These are phyloP conservation scores for Geosmithia morbida DNA, from an alignment of 2,329 filamentous ascomycete species.

Conservation along the genomic window DNA sequence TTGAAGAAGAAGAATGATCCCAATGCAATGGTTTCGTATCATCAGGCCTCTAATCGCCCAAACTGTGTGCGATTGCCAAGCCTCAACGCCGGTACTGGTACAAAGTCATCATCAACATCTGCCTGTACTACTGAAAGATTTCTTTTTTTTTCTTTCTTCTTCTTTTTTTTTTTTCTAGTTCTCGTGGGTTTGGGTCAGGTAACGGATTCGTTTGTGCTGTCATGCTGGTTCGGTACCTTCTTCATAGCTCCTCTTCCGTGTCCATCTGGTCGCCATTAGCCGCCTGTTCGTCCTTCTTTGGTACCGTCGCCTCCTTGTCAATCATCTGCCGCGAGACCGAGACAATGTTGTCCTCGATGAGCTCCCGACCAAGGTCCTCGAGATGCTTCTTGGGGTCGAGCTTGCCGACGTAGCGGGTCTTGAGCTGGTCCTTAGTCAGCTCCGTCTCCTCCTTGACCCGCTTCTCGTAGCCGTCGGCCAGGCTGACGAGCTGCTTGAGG, in stretches of 20 bases:
- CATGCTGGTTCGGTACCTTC: not conserved
- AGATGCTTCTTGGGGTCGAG: constrained; percentile 99
- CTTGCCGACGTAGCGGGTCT: constrained; percentile 98
- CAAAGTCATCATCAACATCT: not conserved
- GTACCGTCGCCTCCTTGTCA: constrained; percentile 93
- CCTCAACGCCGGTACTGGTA: not conserved
- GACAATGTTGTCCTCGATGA: constrained; percentile 99
- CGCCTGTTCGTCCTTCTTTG: constrained; percentile 45
- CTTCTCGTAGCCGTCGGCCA: constrained; percentile 97
- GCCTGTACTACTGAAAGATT: not conserved
- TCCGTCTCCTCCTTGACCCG: constrained; percentile 98
- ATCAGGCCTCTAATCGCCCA: too few relatives aligned
- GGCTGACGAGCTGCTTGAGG: constrained; percentile 71
- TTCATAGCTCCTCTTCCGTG: constrained; percentile 43
- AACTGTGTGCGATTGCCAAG: too few relatives aligned
- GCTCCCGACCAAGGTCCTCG: constrained; percentile 86
- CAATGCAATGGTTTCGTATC: too few relatives aligned
- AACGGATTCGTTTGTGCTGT: not conserved
- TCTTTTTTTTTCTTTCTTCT: not conserved
- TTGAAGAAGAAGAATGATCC: too few relatives aligned
- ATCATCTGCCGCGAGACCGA: constrained; percentile 99
- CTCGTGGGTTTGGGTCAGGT: not conserved
- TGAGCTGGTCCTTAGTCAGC: constrained; percentile 90
- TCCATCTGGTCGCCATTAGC: constrained; percentile 51
- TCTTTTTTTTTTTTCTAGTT: not conserved